Conservation (phyloP, 1,139 yeast species). For the Hyphopichia burtonii region DNA sequence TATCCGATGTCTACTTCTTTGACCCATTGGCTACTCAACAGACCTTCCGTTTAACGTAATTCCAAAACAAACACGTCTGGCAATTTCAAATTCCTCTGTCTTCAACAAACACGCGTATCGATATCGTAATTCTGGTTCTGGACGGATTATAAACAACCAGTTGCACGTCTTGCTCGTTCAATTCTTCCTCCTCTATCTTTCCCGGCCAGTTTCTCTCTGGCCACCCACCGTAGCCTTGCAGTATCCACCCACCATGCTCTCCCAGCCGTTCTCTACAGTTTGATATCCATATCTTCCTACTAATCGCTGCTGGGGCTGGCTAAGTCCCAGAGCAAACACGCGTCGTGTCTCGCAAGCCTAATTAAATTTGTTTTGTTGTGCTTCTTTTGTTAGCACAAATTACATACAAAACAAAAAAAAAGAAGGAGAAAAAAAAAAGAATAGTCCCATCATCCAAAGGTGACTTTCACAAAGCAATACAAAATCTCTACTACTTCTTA, state of each 20-base stretch:
- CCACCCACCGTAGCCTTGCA: too few relatives aligned
- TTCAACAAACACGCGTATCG: background rate
- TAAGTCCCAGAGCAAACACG: background rate
- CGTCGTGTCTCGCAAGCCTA: background rate
- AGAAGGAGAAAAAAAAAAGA: background rate
- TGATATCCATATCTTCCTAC: background rate
- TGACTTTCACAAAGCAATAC: background rate
- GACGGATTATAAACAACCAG: background rate
- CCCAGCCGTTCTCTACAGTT: background rate
- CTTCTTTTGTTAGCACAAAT: background rate
- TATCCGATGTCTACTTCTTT: too few relatives aligned
- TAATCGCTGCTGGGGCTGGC: background rate
- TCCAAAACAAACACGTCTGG: background rate
- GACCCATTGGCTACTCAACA: too few relatives aligned
- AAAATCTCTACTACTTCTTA: background rate
- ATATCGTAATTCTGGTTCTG: background rate
- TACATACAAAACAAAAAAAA: background rate
- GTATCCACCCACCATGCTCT: too few relatives aligned
- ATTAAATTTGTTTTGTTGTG: too few relatives aligned
- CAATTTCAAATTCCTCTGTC: too few relatives aligned
- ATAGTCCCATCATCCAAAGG: background rate
- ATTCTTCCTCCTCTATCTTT: too few relatives aligned
- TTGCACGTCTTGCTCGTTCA: background rate
- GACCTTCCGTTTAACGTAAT: too few relatives aligned
- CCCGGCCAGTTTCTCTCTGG: background rate